These are phyloP conservation scores for Starmera amethionina DNA, from an alignment of 805 yeast genomes.

Conservation along the genomic window DNA sequence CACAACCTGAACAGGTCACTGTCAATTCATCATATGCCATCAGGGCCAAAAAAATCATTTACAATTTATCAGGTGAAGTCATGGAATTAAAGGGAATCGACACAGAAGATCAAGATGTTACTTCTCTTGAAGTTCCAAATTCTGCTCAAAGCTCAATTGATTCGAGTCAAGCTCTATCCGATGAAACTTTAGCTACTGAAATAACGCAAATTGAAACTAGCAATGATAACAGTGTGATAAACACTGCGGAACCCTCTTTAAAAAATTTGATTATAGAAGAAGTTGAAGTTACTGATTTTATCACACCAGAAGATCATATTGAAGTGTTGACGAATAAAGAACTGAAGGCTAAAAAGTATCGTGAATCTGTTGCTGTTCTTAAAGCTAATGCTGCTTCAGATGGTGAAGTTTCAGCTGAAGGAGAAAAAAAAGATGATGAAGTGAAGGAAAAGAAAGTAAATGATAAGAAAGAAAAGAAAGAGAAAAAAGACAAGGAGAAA, in stretches of 20 bases:
- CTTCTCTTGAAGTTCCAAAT: too few relatives aligned
- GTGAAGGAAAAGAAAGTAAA: constrained; percentile 1
- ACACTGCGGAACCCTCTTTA: neutral
- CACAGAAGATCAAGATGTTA: constrained; percentile 8
- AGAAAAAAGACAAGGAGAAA: constrained; percentile 9
- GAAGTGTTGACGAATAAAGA: neutral
- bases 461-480: constrained; percentile 9
- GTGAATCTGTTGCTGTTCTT: too few relatives aligned
- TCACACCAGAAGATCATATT: constrained; percentile 7
- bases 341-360: too few relatives aligned
- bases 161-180: constrained; percentile 5
- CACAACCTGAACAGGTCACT: constrained; percentile 3
- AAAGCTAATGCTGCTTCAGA: too few relatives aligned
- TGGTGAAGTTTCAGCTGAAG: too few relatives aligned
- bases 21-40: constrained; percentile 19
- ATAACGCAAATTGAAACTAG: constrained; percentile 1
- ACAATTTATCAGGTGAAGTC: constrained; percentile 12
- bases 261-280: constrained; percentile 30
- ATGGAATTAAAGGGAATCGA: constrained; percentile 12
- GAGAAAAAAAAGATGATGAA: too few relatives aligned
- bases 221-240: constrained; percentile 4
- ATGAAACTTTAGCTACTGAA: constrained; percentile 2
- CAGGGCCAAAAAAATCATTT: constrained; percentile 16
- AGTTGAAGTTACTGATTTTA: constrained; percentile 30
- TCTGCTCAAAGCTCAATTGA: constrained; percentile 9